Conservation (phyloP, 2,329 filamentous ascomycete species). For the Cryphonectria japonica region DNA sequence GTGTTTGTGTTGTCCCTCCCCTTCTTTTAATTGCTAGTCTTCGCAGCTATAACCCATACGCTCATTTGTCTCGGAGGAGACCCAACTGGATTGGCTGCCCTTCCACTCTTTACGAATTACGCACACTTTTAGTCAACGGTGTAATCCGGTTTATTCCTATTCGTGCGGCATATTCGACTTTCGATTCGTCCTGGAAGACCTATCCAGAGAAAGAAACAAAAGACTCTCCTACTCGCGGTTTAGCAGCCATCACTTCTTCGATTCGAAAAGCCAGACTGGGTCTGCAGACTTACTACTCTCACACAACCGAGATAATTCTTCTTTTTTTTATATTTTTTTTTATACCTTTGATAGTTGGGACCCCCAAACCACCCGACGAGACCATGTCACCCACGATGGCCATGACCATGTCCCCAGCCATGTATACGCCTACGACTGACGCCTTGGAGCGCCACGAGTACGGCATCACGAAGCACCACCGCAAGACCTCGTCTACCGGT, state of each 20-base stretch:
- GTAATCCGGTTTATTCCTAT: slow-evolving; percentile 41
- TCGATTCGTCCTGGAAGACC: slow-evolving; percentile 12
- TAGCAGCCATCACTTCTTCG: slow-evolving; percentile 36
- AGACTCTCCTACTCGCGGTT: slow-evolving; percentile 12
- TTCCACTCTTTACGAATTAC: slow-evolving; percentile 53
- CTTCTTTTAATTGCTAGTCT: slow-evolving; percentile 37
- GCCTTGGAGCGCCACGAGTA: slow-evolving; percentile 61
- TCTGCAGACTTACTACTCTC: slow-evolving; percentile 40
- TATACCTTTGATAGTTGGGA: slow-evolving; percentile 41
- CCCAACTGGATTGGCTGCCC: slow-evolving; percentile 63
- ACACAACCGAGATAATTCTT: not conserved
- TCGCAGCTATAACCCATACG: slow-evolving; percentile 45
- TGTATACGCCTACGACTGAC: slow-evolving; percentile 58
- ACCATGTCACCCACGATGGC: slow-evolving; percentile 57
- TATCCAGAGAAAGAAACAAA: not conserved
- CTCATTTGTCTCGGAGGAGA: slow-evolving; percentile 44
- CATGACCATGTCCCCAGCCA: slow-evolving; percentile 47
- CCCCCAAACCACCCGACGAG: slow-evolving; percentile 34
- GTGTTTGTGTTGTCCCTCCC: slow-evolving; percentile 32
- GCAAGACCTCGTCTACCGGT: slow-evolving; percentile 71
- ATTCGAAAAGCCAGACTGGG: slow-evolving; percentile 49
- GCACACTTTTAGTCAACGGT: slow-evolving; percentile 40
- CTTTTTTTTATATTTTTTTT: no score
- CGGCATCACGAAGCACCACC: slow-evolving; percentile 65
- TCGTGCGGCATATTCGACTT: slow-evolving; percentile 33